Evolutionary conservation across 208 protist species (phyloP).

Genomic region (Acanthamoeba culbertsoni): DNA sequence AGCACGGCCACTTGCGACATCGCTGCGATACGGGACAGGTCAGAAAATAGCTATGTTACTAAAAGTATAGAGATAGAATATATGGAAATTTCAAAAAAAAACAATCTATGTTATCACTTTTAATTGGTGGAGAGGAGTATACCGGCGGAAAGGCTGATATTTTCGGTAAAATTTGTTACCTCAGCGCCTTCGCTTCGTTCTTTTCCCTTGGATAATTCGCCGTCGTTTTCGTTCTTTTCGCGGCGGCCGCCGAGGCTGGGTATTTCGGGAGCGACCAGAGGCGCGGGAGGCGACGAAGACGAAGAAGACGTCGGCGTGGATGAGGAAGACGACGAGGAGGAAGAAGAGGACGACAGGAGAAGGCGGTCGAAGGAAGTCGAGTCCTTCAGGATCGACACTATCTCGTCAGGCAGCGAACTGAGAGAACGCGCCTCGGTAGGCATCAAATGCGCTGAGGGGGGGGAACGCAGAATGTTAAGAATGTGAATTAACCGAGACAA

Average conservation of each 20-base stretch:
- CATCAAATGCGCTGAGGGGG: background rate
- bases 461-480: too few species aligned
- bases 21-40: constrained; percentile 11
- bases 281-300: background rate
- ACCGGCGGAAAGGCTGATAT: constrained; percentile 7
- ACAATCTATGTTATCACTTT: too few species aligned
- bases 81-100: background rate
- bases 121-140: background rate
- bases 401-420: background rate
- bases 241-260: too few species aligned
- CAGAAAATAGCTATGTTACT: too few species aligned
- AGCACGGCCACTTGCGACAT: constrained; percentile 78
- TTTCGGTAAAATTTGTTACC: background rate
- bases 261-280: too few species aligned
- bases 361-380: background rate
- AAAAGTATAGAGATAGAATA: background rate
- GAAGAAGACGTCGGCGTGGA: background rate
- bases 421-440: background rate
- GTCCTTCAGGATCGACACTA: background rate
- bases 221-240: background rate
- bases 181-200: background rate
- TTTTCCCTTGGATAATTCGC: background rate
- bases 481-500: too few species aligned
- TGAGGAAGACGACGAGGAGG: background rate
- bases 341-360: background rate